Base-by-base conservation (phyloP, 495 filamentous ascomycete genomes). In the Hyaloscypha bicolor region DNA sequence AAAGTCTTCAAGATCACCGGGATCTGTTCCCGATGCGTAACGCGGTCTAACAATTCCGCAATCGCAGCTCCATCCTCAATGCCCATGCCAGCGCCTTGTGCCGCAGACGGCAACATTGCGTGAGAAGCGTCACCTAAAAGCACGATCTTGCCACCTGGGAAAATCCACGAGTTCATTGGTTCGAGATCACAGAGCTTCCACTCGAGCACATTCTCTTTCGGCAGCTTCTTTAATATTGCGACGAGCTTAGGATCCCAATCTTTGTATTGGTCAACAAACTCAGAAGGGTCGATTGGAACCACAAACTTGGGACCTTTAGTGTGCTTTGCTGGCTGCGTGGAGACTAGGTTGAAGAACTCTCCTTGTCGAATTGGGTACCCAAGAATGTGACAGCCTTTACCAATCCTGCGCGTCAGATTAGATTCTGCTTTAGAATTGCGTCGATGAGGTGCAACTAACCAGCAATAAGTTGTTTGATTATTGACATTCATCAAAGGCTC, bases 101-200 rank as follows among this genome's bases (percentile, higher is more conserved):
- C 80, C 74, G 82, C 80, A 60, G 82, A 82, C 1, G 82, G 80
- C 8, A 83, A 69, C 80, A 85, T 83, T 2, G 82, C 76, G 69
- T 84, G 82, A 16, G 80, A 80, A 4, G 80, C 82, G 60, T 85
- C 82, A n/a, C 82, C 73, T 0, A 83, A 53, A 4, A 85, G 74
- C 0, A 82, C 57, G 4, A 80, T 33, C 45, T 75, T 77, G 3
- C 72, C 75, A 6, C 66, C 68, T 16, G 63, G 53, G 14, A 60
- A 35, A 9, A 71, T 60, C 79, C 82, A 82, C 4, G 65, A 73
- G 4, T 62, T 1, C 9, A 84, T 53, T 2, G 61, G 61, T 21
- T 25, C 61, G 6, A 63, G 37, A 22, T 63, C 61, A 37, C 61
- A 63, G 25, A 63, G 61, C 12, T 55, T 52, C 61, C 61, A 63